Conservation (phyloP, 305 asterid species). For the Solanum hybrid region DNA sequence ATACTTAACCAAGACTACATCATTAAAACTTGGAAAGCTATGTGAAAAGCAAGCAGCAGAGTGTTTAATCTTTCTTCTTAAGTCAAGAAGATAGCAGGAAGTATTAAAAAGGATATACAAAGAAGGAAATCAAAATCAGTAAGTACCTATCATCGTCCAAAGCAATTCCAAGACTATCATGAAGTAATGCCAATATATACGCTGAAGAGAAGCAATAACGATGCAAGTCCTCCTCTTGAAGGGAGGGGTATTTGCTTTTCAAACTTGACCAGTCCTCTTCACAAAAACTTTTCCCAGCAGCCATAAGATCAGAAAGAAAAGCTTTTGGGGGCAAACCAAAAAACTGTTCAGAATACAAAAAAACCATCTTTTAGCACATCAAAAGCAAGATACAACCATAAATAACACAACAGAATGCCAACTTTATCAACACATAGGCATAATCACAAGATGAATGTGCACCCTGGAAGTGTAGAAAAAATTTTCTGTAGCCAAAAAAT, state of each 20-base stretch:
- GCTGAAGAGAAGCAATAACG: constrained; percentile 98
- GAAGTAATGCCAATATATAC: constrained; percentile 85
- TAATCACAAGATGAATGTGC: background rate
- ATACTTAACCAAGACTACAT: background rate
- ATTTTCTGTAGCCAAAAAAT: constrained; percentile 89
- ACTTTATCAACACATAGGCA: background rate
- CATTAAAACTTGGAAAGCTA: background rate
- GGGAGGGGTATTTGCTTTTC: constrained; percentile 43
- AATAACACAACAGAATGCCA: background rate
- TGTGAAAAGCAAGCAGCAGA: background rate
- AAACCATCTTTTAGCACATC: background rate
- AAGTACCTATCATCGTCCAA: constrained; percentile 64
- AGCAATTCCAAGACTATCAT: constrained; percentile 91
- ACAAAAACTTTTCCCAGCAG: constrained; percentile 78
- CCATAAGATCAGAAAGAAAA: constrained; percentile 68
- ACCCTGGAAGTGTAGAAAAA: constrained; percentile 94
- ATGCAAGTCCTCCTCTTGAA: constrained; percentile 65
- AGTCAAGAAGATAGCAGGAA: background rate
- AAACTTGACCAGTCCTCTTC: constrained; percentile 77
- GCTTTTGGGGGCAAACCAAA: constrained; percentile 61
- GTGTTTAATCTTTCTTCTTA: background rate
- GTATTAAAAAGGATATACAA: background rate
- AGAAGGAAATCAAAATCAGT: background rate
- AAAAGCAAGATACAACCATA: background rate
- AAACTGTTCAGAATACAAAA: constrained; percentile 36